These are phyloP conservation scores for Gliomastix tumulicola DNA, from an alignment of 2,329 filamentous ascomycete species.

Conservation along the genomic window DNA sequence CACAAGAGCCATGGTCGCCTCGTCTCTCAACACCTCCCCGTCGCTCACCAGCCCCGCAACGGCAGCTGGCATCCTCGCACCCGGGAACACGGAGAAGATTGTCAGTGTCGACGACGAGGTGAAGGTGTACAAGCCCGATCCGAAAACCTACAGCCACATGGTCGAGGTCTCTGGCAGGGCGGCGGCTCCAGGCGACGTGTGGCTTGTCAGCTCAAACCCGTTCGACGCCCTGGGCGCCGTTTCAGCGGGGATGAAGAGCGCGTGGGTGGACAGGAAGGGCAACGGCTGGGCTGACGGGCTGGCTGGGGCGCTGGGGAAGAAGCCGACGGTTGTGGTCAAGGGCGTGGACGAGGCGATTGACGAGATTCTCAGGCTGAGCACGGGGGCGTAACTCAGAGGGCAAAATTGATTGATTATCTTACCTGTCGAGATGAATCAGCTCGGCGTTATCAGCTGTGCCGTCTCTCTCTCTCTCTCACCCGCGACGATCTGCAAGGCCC, in stretches of 20 bases:
- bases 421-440: too few species aligned
- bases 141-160: slow-evolving; percentile 54
- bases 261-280: slow-evolving; percentile 59
- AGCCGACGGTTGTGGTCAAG: slow-evolving; percentile 45
- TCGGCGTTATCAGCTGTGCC: too few species aligned
- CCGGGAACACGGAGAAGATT: slow-evolving; percentile 27
- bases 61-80: slow-evolving; percentile 36
- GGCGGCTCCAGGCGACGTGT: slow-evolving; percentile 42
- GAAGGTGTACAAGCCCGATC: slow-evolving; percentile 57
- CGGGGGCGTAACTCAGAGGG: too few species aligned
- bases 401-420: too few species aligned
- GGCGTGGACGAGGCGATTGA: slow-evolving; percentile 52
- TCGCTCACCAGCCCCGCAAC: slow-evolving; percentile 29
- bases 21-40: slow-evolving; percentile 50
- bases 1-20: slow-evolving; percentile 53
- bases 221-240: slow-evolving; percentile 65
- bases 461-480: too few species aligned
- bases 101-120: slow-evolving; percentile 50
- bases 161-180: slow-evolving; percentile 39
- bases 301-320: slow-evolving; percentile 32
- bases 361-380: slow-evolving; percentile 16
- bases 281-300: slow-evolving; percentile 60
- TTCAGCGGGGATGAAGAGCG: slow-evolving; percentile 52
- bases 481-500: too few species aligned
- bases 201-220: slow-evolving; percentile 66